A percentile compares a stretch with the other conserved stretches of the same genome.
Conservation (phyloP, 1,139 yeast genomes). For the Zygosaccharomyces pseudobailii region DNA sequence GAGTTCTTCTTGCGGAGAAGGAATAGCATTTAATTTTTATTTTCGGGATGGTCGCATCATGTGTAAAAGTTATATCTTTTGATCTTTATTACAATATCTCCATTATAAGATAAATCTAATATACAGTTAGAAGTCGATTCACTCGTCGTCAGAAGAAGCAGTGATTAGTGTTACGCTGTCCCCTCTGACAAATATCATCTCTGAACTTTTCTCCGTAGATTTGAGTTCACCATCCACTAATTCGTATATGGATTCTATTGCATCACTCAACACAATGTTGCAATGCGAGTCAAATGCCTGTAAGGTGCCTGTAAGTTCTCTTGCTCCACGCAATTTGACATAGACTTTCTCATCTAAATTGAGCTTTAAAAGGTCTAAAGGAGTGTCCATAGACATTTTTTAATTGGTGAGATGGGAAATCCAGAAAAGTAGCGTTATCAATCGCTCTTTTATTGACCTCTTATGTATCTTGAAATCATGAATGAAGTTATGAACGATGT, state of each 20-base stretch:
- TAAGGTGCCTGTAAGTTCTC: slow-evolving; percentile 84
- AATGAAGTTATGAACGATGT: not conserved
- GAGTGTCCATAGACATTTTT: slow-evolving; percentile 45
- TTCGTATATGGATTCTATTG: slow-evolving; percentile 72
- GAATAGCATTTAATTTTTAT: slow-evolving; percentile 48
- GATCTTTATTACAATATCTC: slow-evolving; percentile 1
- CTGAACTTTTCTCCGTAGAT: slow-evolving; percentile 60
- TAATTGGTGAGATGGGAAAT: not conserved
- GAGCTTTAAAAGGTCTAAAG: slow-evolving; percentile 81
- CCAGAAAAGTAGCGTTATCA: not conserved
- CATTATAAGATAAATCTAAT: slow-evolving; percentile 6
- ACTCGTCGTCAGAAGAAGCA: slow-evolving; percentile 37
- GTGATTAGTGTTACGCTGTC: slow-evolving; percentile 86
- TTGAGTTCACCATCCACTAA: slow-evolving; percentile 41
- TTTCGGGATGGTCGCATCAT: not conserved
- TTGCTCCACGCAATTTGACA: slow-evolving; percentile 92
- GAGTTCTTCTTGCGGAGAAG: slow-evolving; percentile 45
- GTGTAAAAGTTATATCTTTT: not conserved
- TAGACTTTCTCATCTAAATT: slow-evolving; percentile 83
- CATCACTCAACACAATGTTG: slow-evolving; percentile 92
- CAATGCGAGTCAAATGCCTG: slow-evolving; percentile 98
- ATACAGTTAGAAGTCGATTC: slow-evolving; percentile 5
- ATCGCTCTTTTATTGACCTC: not conserved
- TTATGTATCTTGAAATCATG: too few relatives aligned
- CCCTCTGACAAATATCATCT: slow-evolving; percentile 94